Conservation (phyloP, 2,329 filamentous ascomycete species). For the Pseudogymnoascus sp. region DNA sequence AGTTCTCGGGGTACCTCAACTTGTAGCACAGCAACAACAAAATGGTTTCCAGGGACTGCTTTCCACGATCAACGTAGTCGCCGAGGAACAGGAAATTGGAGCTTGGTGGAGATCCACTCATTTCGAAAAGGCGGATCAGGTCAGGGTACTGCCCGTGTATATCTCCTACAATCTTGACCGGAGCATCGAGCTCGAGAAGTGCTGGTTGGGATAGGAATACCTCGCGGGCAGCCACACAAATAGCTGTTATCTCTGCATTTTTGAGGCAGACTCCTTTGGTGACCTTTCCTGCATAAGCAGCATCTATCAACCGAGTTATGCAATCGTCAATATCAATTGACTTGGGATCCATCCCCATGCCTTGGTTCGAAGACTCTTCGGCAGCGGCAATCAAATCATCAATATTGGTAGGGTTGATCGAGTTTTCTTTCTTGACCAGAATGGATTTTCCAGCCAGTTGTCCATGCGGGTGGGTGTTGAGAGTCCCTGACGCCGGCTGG, state of each 20-base stretch:
- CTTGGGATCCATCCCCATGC: slow-evolving; percentile 85
- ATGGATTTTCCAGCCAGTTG: slow-evolving; percentile 83
- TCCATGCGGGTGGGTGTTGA: slow-evolving; percentile 48
- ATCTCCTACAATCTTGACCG: slow-evolving; percentile 96
- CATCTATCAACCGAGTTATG: slow-evolving; percentile 88
- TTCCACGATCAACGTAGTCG: slow-evolving; percentile 93
- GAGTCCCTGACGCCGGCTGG: slow-evolving; percentile 65
- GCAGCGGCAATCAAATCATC: slow-evolving; percentile 29
- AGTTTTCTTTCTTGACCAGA: slow-evolving; percentile 65
- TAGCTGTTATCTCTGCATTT: slow-evolving; percentile 93
- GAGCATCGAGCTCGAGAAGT: slow-evolving; percentile 81
- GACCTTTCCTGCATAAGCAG: slow-evolving; percentile 91
- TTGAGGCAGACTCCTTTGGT: slow-evolving; percentile 96
- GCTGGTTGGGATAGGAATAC: slow-evolving; percentile 87
- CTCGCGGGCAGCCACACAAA: slow-evolving; percentile 84
- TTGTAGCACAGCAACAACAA: slow-evolving; percentile 91
- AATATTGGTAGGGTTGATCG: slow-evolving; percentile 45
- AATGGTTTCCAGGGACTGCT: slow-evolving; percentile 93
- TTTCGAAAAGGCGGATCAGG: slow-evolving; percentile 93
- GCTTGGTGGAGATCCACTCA: slow-evolving; percentile 91
- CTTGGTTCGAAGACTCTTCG: slow-evolving; percentile 40
- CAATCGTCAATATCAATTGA: slow-evolving; percentile 93
- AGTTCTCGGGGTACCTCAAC: slow-evolving; percentile 94
- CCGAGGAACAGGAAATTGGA: slow-evolving; percentile 92
- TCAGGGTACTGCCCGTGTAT: slow-evolving; percentile 97